Conservation (phyloP, 2,329 filamentous ascomycete species). For the Aspergillus versicolor region DNA sequence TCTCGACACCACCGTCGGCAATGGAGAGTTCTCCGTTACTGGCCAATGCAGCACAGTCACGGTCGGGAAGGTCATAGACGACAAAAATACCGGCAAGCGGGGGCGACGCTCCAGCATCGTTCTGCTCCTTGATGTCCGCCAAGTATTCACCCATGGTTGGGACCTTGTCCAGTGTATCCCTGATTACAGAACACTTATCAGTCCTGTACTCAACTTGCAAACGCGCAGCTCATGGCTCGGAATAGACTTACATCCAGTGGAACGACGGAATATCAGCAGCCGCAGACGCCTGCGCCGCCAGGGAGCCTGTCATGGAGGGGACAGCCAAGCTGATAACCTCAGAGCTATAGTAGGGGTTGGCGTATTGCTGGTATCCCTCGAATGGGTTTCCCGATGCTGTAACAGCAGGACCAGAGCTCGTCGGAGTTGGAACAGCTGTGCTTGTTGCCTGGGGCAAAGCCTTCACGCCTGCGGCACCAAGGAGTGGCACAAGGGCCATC, state of each 20-base stretch:
- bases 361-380: slow-evolving; percentile 50
- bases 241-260: slow-evolving; percentile 49
- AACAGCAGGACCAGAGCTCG: slow-evolving; percentile 19
- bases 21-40: slow-evolving; percentile 63
- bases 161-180: slow-evolving; percentile 51
- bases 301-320: slow-evolving; percentile 58
- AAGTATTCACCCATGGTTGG: slow-evolving; percentile 50
- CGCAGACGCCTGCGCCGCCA: slow-evolving; percentile 50
- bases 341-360: slow-evolving; percentile 54
- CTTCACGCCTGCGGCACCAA: slow-evolving; percentile 16
- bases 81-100: slow-evolving; percentile 54
- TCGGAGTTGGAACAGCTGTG: slow-evolving; percentile 16
- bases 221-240: too few species aligned
- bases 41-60: slow-evolving; percentile 63
- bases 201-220: neutral
- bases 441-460: slow-evolving; percentile 21
- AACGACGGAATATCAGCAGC: slow-evolving; percentile 54
- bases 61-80: slow-evolving; percentile 63
- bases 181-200: slow-evolving; percentile 11
- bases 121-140: slow-evolving; percentile 48
- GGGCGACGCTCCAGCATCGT: slow-evolving; percentile 49
- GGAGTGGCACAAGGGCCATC: slow-evolving; percentile 18
- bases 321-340: slow-evolving; percentile 58
- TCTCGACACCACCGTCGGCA: slow-evolving; percentile 50
- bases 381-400: slow-evolving; percentile 52